Conservation (phyloP, 2,329 filamentous ascomycete genomes). For the Annulohypoxylon truncatum region DNA sequence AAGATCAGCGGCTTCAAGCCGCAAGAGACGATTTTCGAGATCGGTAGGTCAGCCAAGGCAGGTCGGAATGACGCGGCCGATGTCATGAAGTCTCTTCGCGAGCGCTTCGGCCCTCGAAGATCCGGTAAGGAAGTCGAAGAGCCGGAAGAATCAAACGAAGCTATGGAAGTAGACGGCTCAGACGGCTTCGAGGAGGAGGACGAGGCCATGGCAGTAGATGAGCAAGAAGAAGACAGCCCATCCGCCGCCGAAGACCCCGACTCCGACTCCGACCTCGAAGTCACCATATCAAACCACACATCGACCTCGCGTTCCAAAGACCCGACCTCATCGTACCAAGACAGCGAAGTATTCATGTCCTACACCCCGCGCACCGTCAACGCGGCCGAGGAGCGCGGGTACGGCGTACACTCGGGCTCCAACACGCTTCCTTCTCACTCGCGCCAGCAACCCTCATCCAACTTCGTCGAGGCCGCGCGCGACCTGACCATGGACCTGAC, state of each 20-base stretch:
- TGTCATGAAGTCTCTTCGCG: slow-evolving; percentile 78
- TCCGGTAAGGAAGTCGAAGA: slow-evolving; percentile 59
- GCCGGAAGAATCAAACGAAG: slow-evolving; percentile 46
- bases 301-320: slow-evolving; percentile 55
- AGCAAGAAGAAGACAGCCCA: slow-evolving; percentile 52
- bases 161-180: slow-evolving; percentile 28
- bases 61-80: slow-evolving; percentile 74
- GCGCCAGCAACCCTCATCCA: slow-evolving; percentile 58
- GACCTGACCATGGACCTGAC: slow-evolving; percentile 91
- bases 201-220: slow-evolving; percentile 48
- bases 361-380: slow-evolving; percentile 87
- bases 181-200: slow-evolving; percentile 45
- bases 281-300: slow-evolving; percentile 73
- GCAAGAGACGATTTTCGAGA: slow-evolving; percentile 95
- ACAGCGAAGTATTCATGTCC: slow-evolving; percentile 94
- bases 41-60: slow-evolving; percentile 77
- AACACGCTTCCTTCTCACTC: slow-evolving; percentile 54
- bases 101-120: slow-evolving; percentile 72
- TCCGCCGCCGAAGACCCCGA: slow-evolving; percentile 61
- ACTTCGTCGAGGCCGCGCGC: slow-evolving; percentile 90
- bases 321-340: slow-evolving; percentile 75
- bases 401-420: slow-evolving; percentile 85
- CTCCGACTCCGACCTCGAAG: slow-evolving; percentile 72
- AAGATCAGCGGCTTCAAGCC: slow-evolving; percentile 90
- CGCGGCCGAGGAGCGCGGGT: slow-evolving; percentile 88